These are phyloP conservation scores for Fistulinella prunicolor DNA, from an alignment of 768 basidiomycete genomes.

Conservation along the genomic window DNA sequence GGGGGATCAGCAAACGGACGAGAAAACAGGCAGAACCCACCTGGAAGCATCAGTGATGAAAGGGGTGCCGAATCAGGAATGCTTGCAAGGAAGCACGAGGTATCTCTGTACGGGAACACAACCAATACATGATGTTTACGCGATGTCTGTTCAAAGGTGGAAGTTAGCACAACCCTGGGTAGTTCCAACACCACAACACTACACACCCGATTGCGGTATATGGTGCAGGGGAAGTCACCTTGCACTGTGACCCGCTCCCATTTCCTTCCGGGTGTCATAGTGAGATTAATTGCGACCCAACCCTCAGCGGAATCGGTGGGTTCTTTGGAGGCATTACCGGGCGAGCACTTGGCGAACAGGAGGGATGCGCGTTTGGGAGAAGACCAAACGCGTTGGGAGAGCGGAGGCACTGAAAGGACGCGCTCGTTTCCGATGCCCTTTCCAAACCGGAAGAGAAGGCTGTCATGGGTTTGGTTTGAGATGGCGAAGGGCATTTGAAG, in stretches of 20 bases:
- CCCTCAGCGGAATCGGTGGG: slow-evolving; percentile 1
- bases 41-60: slow-evolving; percentile 77
- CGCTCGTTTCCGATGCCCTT: background rate
- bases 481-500: slow-evolving; percentile 29
- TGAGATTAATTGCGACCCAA: slow-evolving; percentile 19
- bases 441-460: slow-evolving; percentile 21
- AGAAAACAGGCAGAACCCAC: slow-evolving; percentile 45
- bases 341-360: slow-evolving; percentile 13
- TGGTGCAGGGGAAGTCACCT: slow-evolving; percentile 51
- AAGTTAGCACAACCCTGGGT: slow-evolving; percentile 6
- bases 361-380: slow-evolving; percentile 18
- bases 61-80: slow-evolving; percentile 67
- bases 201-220: slow-evolving; percentile 55
- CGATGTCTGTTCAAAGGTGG: slow-evolving; percentile 38
- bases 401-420: slow-evolving; percentile 20
- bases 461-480: slow-evolving; percentile 36
- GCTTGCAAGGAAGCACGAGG: slow-evolving; percentile 54
- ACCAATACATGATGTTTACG: slow-evolving; percentile 45
- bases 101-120: slow-evolving; percentile 57
- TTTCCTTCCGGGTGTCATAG: slow-evolving; percentile 30
- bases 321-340: slow-evolving; percentile 22
- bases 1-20: background rate
- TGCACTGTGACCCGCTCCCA: slow-evolving; percentile 46
- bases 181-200: background rate
- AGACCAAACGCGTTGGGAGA: slow-evolving; percentile 22